A percentile compares a stretch with the other conserved stretches of the same genome.
Conservation (phyloP, 2,329 filamentous ascomycete species). For the Cyphellophora attinorum region DNA sequence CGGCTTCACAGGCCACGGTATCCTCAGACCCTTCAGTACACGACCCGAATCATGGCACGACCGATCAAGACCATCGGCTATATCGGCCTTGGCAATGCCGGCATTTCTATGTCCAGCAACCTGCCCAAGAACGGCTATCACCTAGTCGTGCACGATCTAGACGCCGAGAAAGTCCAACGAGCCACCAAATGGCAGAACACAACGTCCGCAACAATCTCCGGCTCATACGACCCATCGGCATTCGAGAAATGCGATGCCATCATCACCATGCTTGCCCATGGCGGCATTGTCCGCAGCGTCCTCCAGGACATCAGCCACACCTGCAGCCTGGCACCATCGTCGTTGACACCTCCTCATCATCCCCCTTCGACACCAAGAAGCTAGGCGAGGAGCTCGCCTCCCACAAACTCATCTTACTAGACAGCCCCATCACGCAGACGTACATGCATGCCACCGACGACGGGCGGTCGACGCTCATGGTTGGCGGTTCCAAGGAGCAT, state of each 20-base stretch:
- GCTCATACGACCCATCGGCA: constrained; percentile 16
- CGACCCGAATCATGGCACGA: no score
- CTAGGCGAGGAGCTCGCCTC: constrained; percentile 6
- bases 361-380: constrained; percentile 5
- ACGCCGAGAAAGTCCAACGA: constrained; percentile 14
- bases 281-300: constrained; percentile 22
- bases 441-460: constrained; percentile 9
- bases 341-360: constrained; percentile 8
- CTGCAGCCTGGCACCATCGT: constrained; percentile 19
- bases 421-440: constrained; percentile 9
- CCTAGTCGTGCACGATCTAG: constrained; percentile 21
- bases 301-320: constrained; percentile 17
- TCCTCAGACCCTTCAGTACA: no score
- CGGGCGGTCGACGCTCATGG: constrained; percentile 8
- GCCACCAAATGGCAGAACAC: constrained; percentile 21
- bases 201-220: constrained; percentile 13
- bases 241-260: constrained; percentile 22
- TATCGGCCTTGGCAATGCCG: constrained; percentile 23
- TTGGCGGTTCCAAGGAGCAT: constrained; percentile 5
- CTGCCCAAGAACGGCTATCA: constrained; percentile 22
- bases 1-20: no score
- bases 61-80: constrained; percentile 18
- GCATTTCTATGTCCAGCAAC: constrained; percentile 22
- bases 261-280: constrained; percentile 24
- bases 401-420: constrained; percentile 4